These are phyloP conservation scores for Herpetomonas samuelpessoai DNA, from an alignment of 208 protist genomes.

Conservation along the genomic window DNA sequence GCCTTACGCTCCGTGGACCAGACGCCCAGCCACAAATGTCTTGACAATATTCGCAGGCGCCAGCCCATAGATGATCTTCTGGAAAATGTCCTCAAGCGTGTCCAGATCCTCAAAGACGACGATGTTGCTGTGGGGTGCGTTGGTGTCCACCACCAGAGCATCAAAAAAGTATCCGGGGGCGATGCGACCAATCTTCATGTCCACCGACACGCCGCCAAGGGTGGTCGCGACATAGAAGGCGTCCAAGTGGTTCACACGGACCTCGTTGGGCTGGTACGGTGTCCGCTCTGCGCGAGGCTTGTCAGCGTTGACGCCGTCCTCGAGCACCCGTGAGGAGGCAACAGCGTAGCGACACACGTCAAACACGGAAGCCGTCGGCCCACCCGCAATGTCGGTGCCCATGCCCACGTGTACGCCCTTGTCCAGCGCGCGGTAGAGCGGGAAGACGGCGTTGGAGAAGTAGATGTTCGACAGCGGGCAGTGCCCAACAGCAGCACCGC, in stretches of 20 bases:
- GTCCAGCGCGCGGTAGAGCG: conserved; percentile 55
- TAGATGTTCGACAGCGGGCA: conserved; percentile 94
- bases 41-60: conserved; percentile 53
- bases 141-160: conserved; percentile 77
- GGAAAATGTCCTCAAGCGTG: conserved; percentile 55
- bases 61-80: conserved; percentile 75
- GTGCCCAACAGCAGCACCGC: conserved; percentile 74
- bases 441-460: conserved; percentile 77
- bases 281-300: conserved; percentile 25
- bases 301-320: conserved; percentile 45
- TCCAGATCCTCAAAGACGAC: conserved; percentile 61
- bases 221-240: conserved; percentile 89
- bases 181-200: conserved; percentile 89
- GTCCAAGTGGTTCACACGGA: conserved; percentile 51
- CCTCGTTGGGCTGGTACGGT: conserved; percentile 14
- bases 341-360: conserved; percentile 78
- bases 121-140: conserved; percentile 35
- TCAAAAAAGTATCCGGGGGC: conserved; percentile 87
- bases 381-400: conserved; percentile 94
- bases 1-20: conserved; percentile 38
- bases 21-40: conserved; percentile 61
- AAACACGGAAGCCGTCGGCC: conserved; percentile 83
- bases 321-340: conserved; percentile 51
- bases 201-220: conserved; percentile 79
- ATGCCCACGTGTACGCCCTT: conserved; percentile 84